Evolutionary conservation across 305 asterid species (phyloP).

Genomic region (Solanum hybrid): DNA sequence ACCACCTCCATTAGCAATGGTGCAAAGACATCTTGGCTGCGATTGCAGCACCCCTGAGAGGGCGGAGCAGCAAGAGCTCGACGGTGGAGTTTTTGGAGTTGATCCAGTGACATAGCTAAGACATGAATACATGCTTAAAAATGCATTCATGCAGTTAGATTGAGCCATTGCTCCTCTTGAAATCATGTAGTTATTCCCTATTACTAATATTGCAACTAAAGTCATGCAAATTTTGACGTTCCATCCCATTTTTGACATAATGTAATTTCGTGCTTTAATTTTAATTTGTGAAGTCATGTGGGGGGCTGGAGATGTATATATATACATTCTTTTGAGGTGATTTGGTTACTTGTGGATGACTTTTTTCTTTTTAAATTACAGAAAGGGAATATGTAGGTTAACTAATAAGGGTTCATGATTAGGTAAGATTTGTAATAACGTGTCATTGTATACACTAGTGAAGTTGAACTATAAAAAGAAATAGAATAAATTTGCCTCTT

Average conservation of each 20-base stretch:
- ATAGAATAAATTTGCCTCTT: background rate
- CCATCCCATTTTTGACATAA: background rate
- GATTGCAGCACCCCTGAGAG: conserved; percentile 37
- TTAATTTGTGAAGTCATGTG: background rate
- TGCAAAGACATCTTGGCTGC: conserved; percentile 46
- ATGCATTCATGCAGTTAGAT: conserved; percentile 39
- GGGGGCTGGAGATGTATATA: background rate
- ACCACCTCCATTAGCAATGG: conserved; percentile 42
- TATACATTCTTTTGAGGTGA: background rate
- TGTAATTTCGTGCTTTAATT: background rate
- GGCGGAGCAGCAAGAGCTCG: conserved; percentile 43
- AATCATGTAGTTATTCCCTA: background rate
- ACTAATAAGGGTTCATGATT: conserved; percentile 30
- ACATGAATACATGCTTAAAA: conserved; percentile 56
- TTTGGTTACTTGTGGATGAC: background rate
- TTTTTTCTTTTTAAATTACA: background rate
- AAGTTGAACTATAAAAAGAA: background rate
- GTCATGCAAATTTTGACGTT: background rate
- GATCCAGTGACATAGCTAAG: conserved; percentile 51
- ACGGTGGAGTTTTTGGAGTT: conserved; percentile 26
- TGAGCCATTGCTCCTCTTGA: conserved; percentile 29
- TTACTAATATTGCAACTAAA: background rate
- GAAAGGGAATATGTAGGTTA: conserved; percentile 21
- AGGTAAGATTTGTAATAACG: conserved; percentile 23
- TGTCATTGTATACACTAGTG: conserved; percentile 6